These are phyloP conservation scores for Anacardium occidentale DNA, from an alignment of 345 rosid species.

Conservation along the genomic window DNA sequence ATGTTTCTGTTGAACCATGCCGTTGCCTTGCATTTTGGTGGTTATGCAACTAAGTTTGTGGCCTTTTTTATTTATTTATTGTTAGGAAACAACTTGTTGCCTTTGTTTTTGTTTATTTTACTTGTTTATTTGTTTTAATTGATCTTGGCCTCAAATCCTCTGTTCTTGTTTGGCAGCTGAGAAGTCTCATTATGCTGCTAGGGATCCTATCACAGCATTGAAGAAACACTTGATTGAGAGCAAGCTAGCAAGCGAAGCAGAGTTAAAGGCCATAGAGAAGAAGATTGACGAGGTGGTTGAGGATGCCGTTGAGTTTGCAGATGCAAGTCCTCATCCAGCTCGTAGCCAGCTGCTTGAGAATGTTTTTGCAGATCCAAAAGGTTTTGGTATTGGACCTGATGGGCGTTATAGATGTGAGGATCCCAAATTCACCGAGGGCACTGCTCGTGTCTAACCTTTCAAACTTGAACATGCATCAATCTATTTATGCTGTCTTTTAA, in stretches of 20 bases:
- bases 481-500: conserved; percentile 10
- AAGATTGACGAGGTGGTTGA: conserved; percentile 71
- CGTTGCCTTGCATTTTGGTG: neutral
- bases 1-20: neutral
- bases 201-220: conserved; percentile 73
- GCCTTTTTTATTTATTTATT: neutral
- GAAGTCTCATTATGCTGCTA: conserved; percentile 74
- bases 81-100: no score
- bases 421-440: conserved; percentile 81
- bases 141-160: conserved; percentile 9
- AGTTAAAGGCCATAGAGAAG: conserved; percentile 72
- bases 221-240: conserved; percentile 69
- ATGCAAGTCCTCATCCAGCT: conserved; percentile 59
- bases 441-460: conserved; percentile 59
- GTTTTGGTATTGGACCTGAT: conserved; percentile 78
- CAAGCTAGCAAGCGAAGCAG: conserved; percentile 60
- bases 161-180: conserved; percentile 51
- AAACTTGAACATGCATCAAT: conserved; percentile 2
- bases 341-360: conserved; percentile 81
- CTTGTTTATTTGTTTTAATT: neutral
- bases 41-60: neutral
- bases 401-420: conserved; percentile 81
- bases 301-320: conserved; percentile 82
- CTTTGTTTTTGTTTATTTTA: no score
- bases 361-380: conserved; percentile 85